These are phyloP conservation scores for Saksenaea oblongispora DNA, from an alignment of 371 early-diverging fungal genomes.

Conservation along the genomic window DNA sequence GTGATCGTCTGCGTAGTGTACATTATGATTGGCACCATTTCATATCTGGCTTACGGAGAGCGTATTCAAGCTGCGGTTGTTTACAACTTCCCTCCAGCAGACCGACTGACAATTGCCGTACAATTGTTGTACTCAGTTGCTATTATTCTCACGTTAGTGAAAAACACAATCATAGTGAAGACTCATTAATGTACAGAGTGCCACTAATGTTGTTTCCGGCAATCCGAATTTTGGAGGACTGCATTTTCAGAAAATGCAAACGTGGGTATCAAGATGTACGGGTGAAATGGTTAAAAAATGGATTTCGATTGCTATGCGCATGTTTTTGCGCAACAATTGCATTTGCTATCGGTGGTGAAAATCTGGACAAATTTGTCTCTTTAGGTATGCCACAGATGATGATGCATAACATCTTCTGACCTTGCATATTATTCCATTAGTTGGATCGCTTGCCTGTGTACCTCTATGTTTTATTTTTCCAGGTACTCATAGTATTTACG, in stretches of 20 bases:
- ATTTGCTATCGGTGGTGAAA: constrained; percentile 61
- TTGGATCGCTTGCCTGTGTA: constrained; percentile 51
- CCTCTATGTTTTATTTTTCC: constrained; percentile 74
- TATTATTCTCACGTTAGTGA: constrained; percentile 66
- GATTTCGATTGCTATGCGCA: constrained; percentile 51
- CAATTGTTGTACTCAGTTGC: constrained; percentile 77
- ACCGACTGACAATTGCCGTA: constrained; percentile 49
- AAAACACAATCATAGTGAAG: neutral
- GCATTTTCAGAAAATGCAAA: constrained; percentile 33
- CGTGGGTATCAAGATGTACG: constrained; percentile 32
- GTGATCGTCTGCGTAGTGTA: constrained; percentile 60
- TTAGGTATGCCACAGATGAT: constrained; percentile 7
- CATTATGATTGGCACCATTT: constrained; percentile 62
- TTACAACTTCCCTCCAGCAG: constrained; percentile 62
- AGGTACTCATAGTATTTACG: constrained; percentile 3
- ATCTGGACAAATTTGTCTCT: constrained; percentile 74
- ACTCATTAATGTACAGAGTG: constrained; percentile 1
- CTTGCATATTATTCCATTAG: constrained; percentile 3
- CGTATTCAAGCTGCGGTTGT: constrained; percentile 69
- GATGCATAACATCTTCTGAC: neutral
- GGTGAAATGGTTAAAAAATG: constrained; percentile 74
- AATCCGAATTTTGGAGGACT: constrained; percentile 70
- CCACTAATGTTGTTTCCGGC: constrained; percentile 78
- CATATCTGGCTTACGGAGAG: constrained; percentile 74
- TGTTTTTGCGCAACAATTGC: constrained; percentile 55